Conservation (phyloP, 2,329 filamentous ascomycete genomes). For the Penicillium frequentans region DNA sequence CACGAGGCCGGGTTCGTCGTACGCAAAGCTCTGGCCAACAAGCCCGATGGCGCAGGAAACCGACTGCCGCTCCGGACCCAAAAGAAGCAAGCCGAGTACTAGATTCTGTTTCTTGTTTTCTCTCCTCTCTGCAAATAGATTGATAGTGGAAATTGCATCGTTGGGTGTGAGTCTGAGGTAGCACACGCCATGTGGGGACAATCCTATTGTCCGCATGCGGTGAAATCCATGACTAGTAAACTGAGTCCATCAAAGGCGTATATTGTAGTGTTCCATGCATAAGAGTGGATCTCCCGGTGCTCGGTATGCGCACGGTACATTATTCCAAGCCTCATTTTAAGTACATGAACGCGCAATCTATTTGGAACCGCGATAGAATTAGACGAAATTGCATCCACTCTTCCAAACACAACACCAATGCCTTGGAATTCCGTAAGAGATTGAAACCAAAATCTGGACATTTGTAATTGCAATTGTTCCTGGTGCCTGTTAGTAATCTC, state of each 20-base stretch:
- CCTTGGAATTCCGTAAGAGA: neutral
- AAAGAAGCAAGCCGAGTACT: conserved; percentile 16
- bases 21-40: conserved; percentile 37
- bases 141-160: conserved; percentile 15
- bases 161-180: conserved; percentile 9
- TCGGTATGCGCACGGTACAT: neutral
- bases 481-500: neutral
- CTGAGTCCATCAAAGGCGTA: neutral
- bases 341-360: neutral
- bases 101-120: conserved; percentile 1
- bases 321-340: neutral
- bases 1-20: conserved; percentile 43
- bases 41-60: conserved; percentile 26
- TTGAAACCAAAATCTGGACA: neutral
- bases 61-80: conserved; percentile 20
- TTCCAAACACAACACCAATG: neutral
- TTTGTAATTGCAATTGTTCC: neutral
- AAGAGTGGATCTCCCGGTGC: neutral
- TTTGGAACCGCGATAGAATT: neutral
- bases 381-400: neutral
- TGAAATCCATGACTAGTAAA: neutral
- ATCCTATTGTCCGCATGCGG: conserved; percentile 22
- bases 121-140: conserved; percentile 16
- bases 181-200: conserved; percentile 8
- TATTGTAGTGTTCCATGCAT: neutral